Percentiles rank a stretch among this genome's conserved stretches.
Conservation (phyloP, 2,329 filamentous ascomycete genomes). For the Geosmithia flava region DNA sequence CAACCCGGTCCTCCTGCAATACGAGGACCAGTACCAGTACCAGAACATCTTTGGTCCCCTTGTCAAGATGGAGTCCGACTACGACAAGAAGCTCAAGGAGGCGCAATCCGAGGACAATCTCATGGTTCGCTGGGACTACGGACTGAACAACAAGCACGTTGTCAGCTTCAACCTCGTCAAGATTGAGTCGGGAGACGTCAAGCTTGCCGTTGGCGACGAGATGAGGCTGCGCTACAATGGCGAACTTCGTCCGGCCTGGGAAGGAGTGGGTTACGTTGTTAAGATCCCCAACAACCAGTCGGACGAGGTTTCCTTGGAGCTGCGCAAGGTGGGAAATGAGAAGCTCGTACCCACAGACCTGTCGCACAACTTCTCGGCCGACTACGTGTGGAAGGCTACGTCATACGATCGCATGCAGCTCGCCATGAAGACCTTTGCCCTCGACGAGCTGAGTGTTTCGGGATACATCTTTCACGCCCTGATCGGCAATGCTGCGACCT, state of each 20-base stretch:
- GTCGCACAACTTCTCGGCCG: constrained; percentile 94
- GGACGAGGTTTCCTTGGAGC: constrained; percentile 89
- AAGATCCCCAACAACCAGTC: constrained; percentile 99
- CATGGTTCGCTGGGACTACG: constrained; percentile 86
- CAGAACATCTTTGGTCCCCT: constrained; percentile 97
- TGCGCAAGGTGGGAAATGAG: constrained; percentile 89
- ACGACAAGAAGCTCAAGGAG: constrained; percentile 97
- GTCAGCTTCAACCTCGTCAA: constrained; percentile 94
- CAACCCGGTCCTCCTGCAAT: constrained; percentile 79
- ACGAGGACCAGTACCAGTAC: constrained; percentile 96
- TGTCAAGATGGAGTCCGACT: constrained; percentile 98
- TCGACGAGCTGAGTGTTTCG: constrained; percentile 96
- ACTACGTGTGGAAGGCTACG: constrained; percentile 99
- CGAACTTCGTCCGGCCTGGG: constrained; percentile 84
- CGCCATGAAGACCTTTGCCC: constrained; percentile 97
- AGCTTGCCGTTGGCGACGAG: constrained; percentile 93
- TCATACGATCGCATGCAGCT: constrained; percentile 99
- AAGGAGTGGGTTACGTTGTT: constrained; percentile 96
- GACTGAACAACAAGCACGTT: constrained; percentile 93
- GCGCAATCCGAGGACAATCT: constrained; percentile 95
- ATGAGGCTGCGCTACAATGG: constrained; percentile 97
- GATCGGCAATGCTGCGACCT: constrained; percentile 86
- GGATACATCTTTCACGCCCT: constrained; percentile 98
- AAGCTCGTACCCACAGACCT: constrained; percentile 93
- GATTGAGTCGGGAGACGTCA: constrained; percentile 94